phyloP scores from a whole-genome alignment of 345 rosid genomes.

The Syzygium aqueum region DNA sequence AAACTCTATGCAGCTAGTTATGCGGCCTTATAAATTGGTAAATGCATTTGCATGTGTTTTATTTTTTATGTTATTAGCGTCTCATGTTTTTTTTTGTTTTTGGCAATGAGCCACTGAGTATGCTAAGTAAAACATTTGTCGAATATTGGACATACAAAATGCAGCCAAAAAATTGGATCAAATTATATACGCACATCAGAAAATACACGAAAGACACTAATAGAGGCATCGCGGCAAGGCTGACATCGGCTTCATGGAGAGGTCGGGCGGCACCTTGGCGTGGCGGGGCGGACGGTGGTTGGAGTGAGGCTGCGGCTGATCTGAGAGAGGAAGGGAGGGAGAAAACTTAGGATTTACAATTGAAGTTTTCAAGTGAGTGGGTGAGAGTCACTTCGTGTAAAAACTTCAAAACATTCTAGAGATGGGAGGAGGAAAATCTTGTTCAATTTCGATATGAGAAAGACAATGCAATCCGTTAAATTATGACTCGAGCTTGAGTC shows the following conservation, averaged over 20 bases:
- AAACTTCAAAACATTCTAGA: not conserved
- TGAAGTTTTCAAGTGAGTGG: not conserved
- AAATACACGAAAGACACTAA: not conserved
- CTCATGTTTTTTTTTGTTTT: not conserved
- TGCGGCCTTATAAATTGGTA: too few relatives aligned
- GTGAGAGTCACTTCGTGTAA: not conserved
- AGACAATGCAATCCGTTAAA: too few relatives aligned
- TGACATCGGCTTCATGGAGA: not conserved
- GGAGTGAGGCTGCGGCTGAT: not conserved
- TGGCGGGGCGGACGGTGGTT: not conserved
- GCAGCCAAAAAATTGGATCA: not conserved
- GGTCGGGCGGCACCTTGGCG: not conserved
- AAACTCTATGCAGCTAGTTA: too few relatives aligned
- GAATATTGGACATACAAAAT: not conserved
- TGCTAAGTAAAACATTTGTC: not conserved
- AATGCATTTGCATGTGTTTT: too few relatives aligned
- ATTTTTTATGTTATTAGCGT: too few relatives aligned
- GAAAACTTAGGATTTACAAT: not conserved
- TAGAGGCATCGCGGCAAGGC: not conserved
- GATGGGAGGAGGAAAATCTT: not conserved
- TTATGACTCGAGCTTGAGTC: too few relatives aligned
- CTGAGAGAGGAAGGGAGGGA: not conserved
- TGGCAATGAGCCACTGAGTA: not conserved
- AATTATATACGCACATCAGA: not conserved
- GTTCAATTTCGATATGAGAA: too few relatives aligned